These are phyloP conservation scores for Aspergillus avenaceus DNA, from an alignment of 495 filamentous ascomycete genomes.

Conservation along the genomic window DNA sequence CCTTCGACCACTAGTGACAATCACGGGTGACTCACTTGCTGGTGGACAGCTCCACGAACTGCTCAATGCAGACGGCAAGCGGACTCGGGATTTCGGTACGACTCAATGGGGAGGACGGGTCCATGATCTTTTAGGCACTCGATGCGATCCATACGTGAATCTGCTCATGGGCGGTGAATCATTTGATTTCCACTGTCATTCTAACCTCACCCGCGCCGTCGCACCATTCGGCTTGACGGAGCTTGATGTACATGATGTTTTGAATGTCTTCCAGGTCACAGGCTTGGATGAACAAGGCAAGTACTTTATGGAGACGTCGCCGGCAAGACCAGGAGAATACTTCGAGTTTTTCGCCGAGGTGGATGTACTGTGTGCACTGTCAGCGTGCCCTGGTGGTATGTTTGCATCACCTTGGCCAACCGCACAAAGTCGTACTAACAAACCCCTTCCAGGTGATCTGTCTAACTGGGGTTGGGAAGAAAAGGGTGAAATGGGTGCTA, in stretches of 20 bases:
- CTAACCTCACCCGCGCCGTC: slow-evolving; percentile 71
- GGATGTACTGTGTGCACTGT: slow-evolving; percentile 70
- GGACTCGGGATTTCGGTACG: slow-evolving; percentile 32
- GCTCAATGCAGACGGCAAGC: slow-evolving; percentile 32
- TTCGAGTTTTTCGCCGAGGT: slow-evolving; percentile 78
- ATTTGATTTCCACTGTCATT: slow-evolving; percentile 80
- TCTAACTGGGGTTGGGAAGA: slow-evolving; percentile 73
- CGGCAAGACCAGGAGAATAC: slow-evolving; percentile 59
- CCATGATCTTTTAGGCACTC: slow-evolving; percentile 73
- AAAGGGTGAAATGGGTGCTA: slow-evolving; percentile 62
- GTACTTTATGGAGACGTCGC: slow-evolving; percentile 76
- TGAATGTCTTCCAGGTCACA: slow-evolving; percentile 81
- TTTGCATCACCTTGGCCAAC: slow-evolving; percentile 2
- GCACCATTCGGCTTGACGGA: slow-evolving; percentile 64
- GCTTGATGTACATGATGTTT: slow-evolving; percentile 72
- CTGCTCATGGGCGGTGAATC: slow-evolving; percentile 61
- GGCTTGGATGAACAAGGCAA: slow-evolving; percentile 65
- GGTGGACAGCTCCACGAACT: slow-evolving; percentile 51
- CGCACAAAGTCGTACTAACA: slow-evolving; percentile 16
- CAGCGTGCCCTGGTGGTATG: slow-evolving; percentile 53
- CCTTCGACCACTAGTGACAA: slow-evolving; percentile 67
- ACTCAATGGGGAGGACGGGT: slow-evolving; percentile 50
- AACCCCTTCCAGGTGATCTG: slow-evolving; percentile 57
- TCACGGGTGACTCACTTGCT: slow-evolving; percentile 63
- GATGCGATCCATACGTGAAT: slow-evolving; percentile 75